Conservation (phyloP, 78 protist species). For the Dictyostelium citrinum region DNA sequence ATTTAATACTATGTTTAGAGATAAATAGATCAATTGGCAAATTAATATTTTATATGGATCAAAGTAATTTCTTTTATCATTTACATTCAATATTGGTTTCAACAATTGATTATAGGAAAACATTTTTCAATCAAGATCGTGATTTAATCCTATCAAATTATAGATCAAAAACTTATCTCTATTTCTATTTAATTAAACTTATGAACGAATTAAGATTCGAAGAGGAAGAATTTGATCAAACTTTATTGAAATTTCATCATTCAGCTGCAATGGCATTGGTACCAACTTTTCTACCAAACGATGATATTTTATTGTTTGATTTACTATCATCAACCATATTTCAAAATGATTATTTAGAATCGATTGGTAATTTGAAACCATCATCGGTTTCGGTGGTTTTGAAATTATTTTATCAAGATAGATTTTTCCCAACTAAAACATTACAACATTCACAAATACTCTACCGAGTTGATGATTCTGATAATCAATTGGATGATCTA, state of each 20-base stretch:
- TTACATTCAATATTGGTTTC: constrained; percentile 55
- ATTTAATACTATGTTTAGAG: background rate
- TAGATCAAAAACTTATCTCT: constrained; percentile 32
- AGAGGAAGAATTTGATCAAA: constrained; percentile 56
- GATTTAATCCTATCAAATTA: constrained; percentile 35
- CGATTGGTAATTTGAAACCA: constrained; percentile 29
- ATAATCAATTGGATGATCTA: background rate
- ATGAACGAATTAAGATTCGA: constrained; percentile 68
- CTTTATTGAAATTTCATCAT: constrained; percentile 42
- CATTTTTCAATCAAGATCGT: constrained; percentile 24
- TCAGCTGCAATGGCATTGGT: constrained; percentile 25
- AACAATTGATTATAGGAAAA: constrained; percentile 43
- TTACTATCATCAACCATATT: background rate
- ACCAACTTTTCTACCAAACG: constrained; percentile 45
- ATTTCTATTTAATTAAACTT: constrained; percentile 5
- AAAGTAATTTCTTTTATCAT: constrained; percentile 33
- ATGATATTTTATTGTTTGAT: constrained; percentile 18
- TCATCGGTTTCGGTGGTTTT: background rate
- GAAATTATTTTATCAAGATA: constrained; percentile 30
- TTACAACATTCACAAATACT: constrained; percentile 16
- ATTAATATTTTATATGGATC: constrained; percentile 51
- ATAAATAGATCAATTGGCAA: constrained; percentile 33
- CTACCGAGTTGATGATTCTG: background rate
- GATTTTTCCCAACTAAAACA: constrained; percentile 56
- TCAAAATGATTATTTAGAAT: constrained; percentile 38